phyloP scores from a whole-genome alignment of 1,284 basidiomycete species.

The Cutaneotrichosporon cyanovorans region DNA sequence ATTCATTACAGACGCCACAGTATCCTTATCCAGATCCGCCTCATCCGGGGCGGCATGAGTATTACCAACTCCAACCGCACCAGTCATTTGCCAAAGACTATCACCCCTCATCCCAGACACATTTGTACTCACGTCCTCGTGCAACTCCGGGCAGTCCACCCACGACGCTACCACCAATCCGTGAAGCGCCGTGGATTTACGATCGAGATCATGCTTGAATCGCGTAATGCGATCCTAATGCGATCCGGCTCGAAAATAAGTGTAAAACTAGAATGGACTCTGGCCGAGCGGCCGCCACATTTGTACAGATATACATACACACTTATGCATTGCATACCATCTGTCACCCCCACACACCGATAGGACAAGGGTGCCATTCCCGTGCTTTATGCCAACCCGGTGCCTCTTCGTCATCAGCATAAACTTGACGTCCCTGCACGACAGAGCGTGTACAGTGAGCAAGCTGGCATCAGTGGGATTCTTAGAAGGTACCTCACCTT shows the following conservation, averaged over 20 bases:
- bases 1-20: background rate
- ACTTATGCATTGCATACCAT: background rate
- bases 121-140: conserved; percentile 2
- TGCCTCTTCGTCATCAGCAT: background rate
- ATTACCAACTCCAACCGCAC: background rate
- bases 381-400: conserved; percentile 7
- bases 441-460: background rate
- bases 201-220: conserved; percentile 14
- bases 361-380: conserved; percentile 13
- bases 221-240: too few relatives aligned
- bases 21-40: background rate
- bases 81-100: background rate
- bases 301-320: too few relatives aligned
- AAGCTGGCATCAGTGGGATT: background rate
- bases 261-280: too few relatives aligned
- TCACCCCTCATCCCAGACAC: background rate
- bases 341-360: conserved; percentile 16
- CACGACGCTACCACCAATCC: conserved; percentile 12
- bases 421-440: background rate
- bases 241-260: too few relatives aligned
- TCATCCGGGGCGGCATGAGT: background rate
- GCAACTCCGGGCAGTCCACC: conserved; percentile 6
- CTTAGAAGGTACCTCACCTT: conserved; percentile 6
- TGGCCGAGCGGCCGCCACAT: too few relatives aligned
- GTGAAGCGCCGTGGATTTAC: conserved; percentile 8